These are phyloP conservation scores for Candida montana DNA, from an alignment of 805 yeast species.

Conservation along the genomic window DNA sequence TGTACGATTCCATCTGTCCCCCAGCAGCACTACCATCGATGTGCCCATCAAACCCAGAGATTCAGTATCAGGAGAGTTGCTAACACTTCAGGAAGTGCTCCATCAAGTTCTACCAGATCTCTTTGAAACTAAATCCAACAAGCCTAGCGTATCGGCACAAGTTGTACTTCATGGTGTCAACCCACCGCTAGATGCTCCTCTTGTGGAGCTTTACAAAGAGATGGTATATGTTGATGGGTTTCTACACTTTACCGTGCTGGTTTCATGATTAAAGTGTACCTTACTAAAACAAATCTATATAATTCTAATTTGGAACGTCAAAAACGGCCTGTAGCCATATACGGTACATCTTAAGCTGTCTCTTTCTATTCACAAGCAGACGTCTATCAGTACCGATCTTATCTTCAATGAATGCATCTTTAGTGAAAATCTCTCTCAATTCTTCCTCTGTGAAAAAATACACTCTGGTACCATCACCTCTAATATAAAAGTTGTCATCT, in stretches of 20 bases:
- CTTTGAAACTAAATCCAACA: conserved; percentile 36
- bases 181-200: conserved; percentile 38
- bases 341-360: conserved; percentile 90
- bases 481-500: conserved; percentile 89
- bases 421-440: conserved; percentile 64
- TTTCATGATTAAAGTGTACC: conserved; percentile 20
- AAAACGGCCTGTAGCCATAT: conserved; percentile 96
- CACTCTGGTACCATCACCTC: conserved; percentile 98
- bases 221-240: conserved; percentile 60
- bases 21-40: conserved; percentile 32
- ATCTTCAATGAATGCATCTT: conserved; percentile 54
- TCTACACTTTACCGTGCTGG: conserved; percentile 46
- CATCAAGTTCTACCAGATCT: conserved; percentile 38
- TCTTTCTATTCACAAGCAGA: conserved; percentile 84
- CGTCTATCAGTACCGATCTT: conserved; percentile 88
- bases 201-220: conserved; percentile 40
- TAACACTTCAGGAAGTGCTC: conserved; percentile 37
- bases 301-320: conserved; percentile 31
- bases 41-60: conserved; percentile 23
- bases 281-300: conserved; percentile 9
- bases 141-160: conserved; percentile 32
- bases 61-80: conserved; percentile 2
- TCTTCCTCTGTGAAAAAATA: conserved; percentile 96
- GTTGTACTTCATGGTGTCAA: conserved; percentile 54
- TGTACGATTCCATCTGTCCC: conserved; percentile 40